These are phyloP conservation scores for Eucalyptus curtisii DNA, from an alignment of 345 rosid genomes.

Conservation along the genomic window DNA sequence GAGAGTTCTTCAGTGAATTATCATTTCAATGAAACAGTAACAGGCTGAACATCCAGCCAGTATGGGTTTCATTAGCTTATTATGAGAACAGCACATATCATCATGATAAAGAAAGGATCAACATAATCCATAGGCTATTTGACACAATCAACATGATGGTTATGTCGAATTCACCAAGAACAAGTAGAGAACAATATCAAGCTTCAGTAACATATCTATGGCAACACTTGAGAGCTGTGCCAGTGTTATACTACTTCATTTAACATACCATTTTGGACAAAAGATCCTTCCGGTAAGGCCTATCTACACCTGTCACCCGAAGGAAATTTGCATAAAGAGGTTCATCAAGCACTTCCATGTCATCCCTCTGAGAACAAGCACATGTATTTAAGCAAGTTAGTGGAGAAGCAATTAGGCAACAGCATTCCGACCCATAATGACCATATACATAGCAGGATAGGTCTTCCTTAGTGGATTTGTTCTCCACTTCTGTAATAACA, in stretches of 20 bases:
- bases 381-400: not conserved
- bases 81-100: not conserved
- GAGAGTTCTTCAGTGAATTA: not conserved
- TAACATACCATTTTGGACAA: conserved; percentile 46
- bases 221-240: not conserved
- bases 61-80: not conserved
- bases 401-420: not conserved
- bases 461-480: not conserved
- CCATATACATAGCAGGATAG: not conserved
- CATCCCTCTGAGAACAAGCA: conserved; percentile 47
- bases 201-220: not conserved
- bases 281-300: conserved; percentile 61
- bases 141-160: not conserved
- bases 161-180: not conserved
- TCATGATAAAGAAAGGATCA: not conserved
- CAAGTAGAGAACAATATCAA: not conserved
- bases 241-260: not conserved
- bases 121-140: not conserved
- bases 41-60: not conserved
- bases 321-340: conserved; percentile 61
- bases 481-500: not conserved
- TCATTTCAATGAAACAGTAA: not conserved
- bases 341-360: conserved; percentile 66
- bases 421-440: not conserved
- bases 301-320: conserved; percentile 28